Evolutionary conservation across 345 rosid species (phyloP).

Genomic region (Arabis hirsuta): DNA sequence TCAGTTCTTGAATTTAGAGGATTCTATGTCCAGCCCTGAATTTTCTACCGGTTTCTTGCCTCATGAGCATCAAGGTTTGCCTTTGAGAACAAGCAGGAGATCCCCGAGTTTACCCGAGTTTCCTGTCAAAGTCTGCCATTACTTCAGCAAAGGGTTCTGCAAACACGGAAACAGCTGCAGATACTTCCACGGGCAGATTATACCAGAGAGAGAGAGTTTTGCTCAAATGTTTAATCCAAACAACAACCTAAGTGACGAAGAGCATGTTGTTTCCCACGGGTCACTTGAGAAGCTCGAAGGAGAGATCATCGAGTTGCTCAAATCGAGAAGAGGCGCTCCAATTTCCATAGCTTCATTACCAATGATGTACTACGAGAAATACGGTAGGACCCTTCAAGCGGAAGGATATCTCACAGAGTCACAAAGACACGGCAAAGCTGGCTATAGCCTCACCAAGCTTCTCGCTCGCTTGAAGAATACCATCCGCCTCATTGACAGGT

Average conservation of each 20-base stretch:
- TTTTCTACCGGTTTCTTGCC: constrained; percentile 53
- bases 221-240: constrained; percentile 52
- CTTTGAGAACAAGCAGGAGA: constrained; percentile 61
- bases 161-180: constrained; percentile 89
- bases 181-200: constrained; percentile 66
- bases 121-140: constrained; percentile 88
- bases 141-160: constrained; percentile 82
- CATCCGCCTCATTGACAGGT: constrained; percentile 92
- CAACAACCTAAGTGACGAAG: constrained; percentile 59
- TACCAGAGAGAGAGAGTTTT: constrained; percentile 56
- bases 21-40: constrained; percentile 47
- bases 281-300: constrained; percentile 84
- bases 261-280: constrained; percentile 61
- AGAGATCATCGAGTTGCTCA: constrained; percentile 81
- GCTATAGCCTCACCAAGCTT: constrained; percentile 93
- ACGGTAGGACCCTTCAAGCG: constrained; percentile 85
- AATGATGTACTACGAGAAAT: constrained; percentile 82
- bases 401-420: constrained; percentile 98
- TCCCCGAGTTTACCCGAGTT: constrained; percentile 86
- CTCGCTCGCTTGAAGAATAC: constrained; percentile 81
- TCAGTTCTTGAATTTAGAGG: constrained; percentile 53
- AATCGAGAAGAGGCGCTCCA: constrained; percentile 82
- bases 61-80: constrained; percentile 49
- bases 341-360: constrained; percentile 96
- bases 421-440: constrained; percentile 97